These are phyloP conservation scores for Thelonectria rubi DNA, from an alignment of 2,329 filamentous ascomycete genomes.

Conservation along the genomic window DNA sequence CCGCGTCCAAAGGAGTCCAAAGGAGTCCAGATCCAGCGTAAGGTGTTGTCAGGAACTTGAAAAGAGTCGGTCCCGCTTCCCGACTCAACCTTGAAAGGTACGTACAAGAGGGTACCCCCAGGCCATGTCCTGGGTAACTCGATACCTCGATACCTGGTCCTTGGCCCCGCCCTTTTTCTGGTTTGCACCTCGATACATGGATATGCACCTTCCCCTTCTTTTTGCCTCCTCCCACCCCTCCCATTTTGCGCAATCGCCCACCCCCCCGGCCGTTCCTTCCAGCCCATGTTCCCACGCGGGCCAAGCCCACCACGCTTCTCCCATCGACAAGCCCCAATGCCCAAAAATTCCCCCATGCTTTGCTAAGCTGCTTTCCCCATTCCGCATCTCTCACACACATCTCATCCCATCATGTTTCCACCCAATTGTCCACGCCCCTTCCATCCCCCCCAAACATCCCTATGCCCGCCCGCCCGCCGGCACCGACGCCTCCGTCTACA, in stretches of 20 bases:
- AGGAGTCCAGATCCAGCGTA: constrained; percentile 1
- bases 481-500: constrained; percentile 32
- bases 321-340: constrained; percentile 38
- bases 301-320: constrained; percentile 36
- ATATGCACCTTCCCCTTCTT: constrained; percentile 25
- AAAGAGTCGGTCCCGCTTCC: constrained; percentile 14
- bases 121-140: constrained; percentile 22
- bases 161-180: not conserved
- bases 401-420: constrained; percentile 16
- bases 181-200: constrained; percentile 36
- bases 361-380: constrained; percentile 29
- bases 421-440: constrained; percentile 23
- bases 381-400: constrained; percentile 25
- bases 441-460: constrained; percentile 24
- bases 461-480: constrained; percentile 31
- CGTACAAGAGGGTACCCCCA: too few relatives aligned
- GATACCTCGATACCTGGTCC: constrained; percentile 22
- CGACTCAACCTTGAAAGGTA: not conserved
- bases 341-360: constrained; percentile 36
- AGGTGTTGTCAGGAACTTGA: constrained; percentile 2
- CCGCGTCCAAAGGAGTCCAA: constrained; percentile 4
- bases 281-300: constrained; percentile 38
- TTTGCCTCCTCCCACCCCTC: constrained; percentile 1
- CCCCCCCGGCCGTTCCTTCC: constrained; percentile 21
- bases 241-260: not conserved